Conservation (phyloP, 805 yeast genomes). For the Ogataea salicorniae region DNA sequence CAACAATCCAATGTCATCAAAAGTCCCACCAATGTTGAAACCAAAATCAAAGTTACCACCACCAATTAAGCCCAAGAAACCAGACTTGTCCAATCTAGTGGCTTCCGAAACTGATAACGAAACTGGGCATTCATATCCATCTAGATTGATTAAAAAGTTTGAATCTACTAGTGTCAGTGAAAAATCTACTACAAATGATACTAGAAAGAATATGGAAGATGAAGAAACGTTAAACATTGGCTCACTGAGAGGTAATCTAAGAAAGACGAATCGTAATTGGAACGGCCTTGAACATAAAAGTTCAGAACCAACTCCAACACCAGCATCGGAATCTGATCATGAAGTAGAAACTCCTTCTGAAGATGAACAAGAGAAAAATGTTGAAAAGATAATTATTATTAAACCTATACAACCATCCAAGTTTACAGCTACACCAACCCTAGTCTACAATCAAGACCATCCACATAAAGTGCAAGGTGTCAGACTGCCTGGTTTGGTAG, state of each 20-base stretch:
- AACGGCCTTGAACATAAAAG: constrained; percentile 3
- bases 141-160: background rate
- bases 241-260: constrained; percentile 11
- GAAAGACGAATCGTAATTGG: constrained; percentile 11
- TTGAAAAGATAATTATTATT: constrained; percentile 1
- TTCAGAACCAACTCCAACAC: background rate
- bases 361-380: constrained; percentile 1
- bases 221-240: constrained; percentile 6
- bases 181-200: background rate
- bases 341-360: background rate
- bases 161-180: background rate
- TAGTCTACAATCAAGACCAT: too few relatives aligned
- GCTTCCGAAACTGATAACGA: background rate
- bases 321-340: background rate
- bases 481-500: constrained; percentile 7
- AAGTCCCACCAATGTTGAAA: constrained; percentile 28
- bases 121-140: background rate
- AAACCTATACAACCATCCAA: constrained; percentile 3
- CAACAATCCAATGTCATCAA: constrained; percentile 12
- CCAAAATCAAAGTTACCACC: constrained; percentile 32
- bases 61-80: constrained; percentile 23
- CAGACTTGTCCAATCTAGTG: constrained; percentile 8
- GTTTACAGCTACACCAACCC: background rate
- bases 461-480: background rate
- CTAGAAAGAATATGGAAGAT: background rate